phyloP scores from a whole-genome alignment of 2,329 filamentous ascomycete species.

The Celoporthe dispersa region DNA sequence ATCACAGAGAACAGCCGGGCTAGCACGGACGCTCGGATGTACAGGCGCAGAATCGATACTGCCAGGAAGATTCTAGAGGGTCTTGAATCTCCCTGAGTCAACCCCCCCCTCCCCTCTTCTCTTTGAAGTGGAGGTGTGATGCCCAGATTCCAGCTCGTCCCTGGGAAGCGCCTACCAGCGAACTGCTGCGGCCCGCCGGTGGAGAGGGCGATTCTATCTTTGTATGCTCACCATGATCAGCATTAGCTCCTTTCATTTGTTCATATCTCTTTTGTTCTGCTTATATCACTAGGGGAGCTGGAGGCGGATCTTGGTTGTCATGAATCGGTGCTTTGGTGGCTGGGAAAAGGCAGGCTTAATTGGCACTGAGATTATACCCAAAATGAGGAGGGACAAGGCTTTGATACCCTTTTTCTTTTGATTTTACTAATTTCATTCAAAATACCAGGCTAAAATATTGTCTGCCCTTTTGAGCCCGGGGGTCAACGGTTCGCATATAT shows the following conservation, averaged over 20 bases:
- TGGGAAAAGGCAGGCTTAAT: background rate
- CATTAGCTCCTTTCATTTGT: background rate
- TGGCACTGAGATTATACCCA: constrained; percentile 14
- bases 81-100: constrained; percentile 44
- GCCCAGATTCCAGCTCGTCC: background rate
- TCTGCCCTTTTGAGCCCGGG: background rate
- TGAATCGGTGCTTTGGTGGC: background rate
- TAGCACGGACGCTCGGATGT: constrained; percentile 63
- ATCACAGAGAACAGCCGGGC: constrained; percentile 59
- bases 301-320: background rate
- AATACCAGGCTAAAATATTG: constrained; percentile 19
- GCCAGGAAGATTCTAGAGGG: constrained; percentile 77
- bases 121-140: background rate
- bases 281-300: background rate
- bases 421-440: constrained; percentile 12
- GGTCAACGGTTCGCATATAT: background rate
- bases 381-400: constrained; percentile 11
- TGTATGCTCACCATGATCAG: background rate
- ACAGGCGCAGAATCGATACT: constrained; percentile 73
- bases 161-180: background rate
- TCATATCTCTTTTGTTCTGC: background rate
- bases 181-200: background rate
- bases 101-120: too few species aligned
- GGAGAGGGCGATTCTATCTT: background rate
- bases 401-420: constrained; percentile 28